Conservation (phyloP, 1,284 basidiomycete genomes). For the Ceratobasidium sp. region DNA sequence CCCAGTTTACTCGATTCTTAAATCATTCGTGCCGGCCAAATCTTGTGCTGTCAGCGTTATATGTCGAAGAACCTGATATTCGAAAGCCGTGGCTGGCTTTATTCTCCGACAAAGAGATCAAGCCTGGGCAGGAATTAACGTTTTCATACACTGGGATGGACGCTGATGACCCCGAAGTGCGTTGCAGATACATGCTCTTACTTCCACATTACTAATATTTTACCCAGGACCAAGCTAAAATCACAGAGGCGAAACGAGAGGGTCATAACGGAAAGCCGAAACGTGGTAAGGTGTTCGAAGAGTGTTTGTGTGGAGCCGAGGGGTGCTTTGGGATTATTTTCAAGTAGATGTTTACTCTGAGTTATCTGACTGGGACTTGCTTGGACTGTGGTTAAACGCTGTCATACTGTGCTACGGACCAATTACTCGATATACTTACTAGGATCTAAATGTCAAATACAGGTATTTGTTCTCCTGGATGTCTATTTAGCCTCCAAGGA, state of each 20-base stretch:
- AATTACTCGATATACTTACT: no score
- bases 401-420: neutral
- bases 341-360: neutral
- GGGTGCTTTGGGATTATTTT: conserved; percentile 37
- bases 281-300: conserved; percentile 35
- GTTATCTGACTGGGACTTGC: neutral
- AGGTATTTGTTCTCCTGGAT: no score
- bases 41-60: conserved; percentile 73
- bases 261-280: neutral
- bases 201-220: neutral
- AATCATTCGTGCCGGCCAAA: conserved; percentile 94
- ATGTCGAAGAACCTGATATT: conserved; percentile 72
- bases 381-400: neutral
- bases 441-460: no score
- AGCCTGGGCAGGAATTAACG: conserved; percentile 77
- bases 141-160: conserved; percentile 78
- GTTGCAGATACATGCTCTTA: neutral
- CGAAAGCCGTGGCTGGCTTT: conserved; percentile 70
- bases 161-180: conserved; percentile 58
- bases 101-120: conserved; percentile 74
- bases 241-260: conserved; percentile 9
- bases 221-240: conserved; percentile 15
- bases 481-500: no score
- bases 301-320: conserved; percentile 29
- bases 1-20: conserved; percentile 78